Evolutionary conservation across 345 rosid species (phyloP), one percentile per base, ranked within the genome.

Genomic region (Salix suchowensis): DNA sequence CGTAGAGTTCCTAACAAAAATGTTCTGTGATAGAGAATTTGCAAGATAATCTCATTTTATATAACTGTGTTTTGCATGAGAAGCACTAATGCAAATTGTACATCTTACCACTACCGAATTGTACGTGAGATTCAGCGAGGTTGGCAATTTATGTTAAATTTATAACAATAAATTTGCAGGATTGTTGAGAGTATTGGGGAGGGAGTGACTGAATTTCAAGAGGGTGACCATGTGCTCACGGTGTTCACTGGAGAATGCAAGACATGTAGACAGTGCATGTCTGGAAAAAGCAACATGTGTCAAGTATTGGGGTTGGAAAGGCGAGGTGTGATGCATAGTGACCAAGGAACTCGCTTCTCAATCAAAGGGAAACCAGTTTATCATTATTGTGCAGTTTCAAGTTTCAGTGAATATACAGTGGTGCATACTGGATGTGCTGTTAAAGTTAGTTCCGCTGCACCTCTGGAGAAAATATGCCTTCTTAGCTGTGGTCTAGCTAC

Each of bases 381-480:
- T 82, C 98, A 95, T 76, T 95, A 88, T 79, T 91, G 96, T 58
- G 98, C 97, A 0, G 93, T 95, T 82, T 93, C 98, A 9, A 95
- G 98, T 86, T 93, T 95, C 84, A 90, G 97, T 14, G 98, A 93
- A 80, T 95, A 90, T 79, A 91, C 94, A 0, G 97, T 95, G 46
- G 98, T 95, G 74, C 94, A 91, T 79, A 88, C 97, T 13, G 98
- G 98, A 7, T 91, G 97, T 86, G 97, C 98, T 74, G 96, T 91
- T 71, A 95, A 95, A 86, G 88, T 95, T 39, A 84, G 82, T 77
- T 80, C 87, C 21, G 6, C 39, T 15, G 98, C 88, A 7, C 96
- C 98, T 79, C 77, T 93, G 46, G 85, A 93, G 48, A 95, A 91
- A 78, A 89, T 95, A 48, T 93, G 98, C 88, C 90, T 91, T 12